Evolutionary conservation across 371 early-diverging fungal species (phyloP), one percentile per base, ranked within the genome.

Genomic region (Mucor piriformis): DNA sequence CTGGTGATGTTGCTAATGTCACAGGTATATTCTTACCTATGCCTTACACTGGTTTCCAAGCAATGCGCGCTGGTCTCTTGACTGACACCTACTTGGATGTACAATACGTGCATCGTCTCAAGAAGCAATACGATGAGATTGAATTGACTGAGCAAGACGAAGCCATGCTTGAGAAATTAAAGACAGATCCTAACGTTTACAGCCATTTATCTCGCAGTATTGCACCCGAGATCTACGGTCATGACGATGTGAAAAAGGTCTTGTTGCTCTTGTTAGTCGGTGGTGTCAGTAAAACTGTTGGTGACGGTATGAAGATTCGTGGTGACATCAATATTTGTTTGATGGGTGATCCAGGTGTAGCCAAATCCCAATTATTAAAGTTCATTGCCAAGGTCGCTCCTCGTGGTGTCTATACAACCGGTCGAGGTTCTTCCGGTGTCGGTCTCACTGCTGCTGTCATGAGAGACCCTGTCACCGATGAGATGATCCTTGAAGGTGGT

Each of bases 331-430:
- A 99, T 75, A 77, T 99, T 23, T 93, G 95, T 61, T 76, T 99
- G 63, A 97, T 99, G 91, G 99, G 99, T 67, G 97, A 98, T 78
- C 99, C 99, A 55, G 98, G 98, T 75, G 95, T 97, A 49, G 96
- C 97, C 61, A 97, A 97, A 76, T 92, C 92, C 3, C 97, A 97
- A 70, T 73, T 97, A 54, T 69, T 97, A 42, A 93, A 94, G 66
- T 95, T 91, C 54, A 88, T 95, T 59, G 79, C 88, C 70, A 89
- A 92, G 69, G 88, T 89, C 4, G 92, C 92, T 10, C 94, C 94
- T 40, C 85, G 94, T 54, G 95, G 93, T 57, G 90, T 95, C n/a
- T 95, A 95, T 68, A 95, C 97, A 13, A 92, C 93, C 5, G 97
- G 97, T 65, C 87, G 89, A 57, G 97, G 97, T 59, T 85, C 85